Conservation (phyloP, 2,329 filamentous ascomycete species). For the Chalaropsis thielavioides region DNA sequence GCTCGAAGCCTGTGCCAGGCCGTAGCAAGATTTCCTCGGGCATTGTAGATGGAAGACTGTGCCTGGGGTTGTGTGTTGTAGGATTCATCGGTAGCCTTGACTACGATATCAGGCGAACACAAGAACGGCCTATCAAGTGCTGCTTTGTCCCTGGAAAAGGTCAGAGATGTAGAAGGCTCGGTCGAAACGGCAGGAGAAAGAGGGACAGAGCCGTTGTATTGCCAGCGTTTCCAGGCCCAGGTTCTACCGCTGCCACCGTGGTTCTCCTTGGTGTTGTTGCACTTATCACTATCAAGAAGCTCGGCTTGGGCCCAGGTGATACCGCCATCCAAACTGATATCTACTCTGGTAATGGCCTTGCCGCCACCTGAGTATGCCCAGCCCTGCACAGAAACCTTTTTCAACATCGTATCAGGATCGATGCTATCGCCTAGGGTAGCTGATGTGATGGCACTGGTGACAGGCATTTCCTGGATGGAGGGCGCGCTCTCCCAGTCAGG, state of each 20-base stretch:
- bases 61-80: slow-evolving; percentile 54
- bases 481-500: slow-evolving; percentile 49
- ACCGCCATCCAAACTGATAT: slow-evolving; percentile 50
- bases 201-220: slow-evolving; percentile 33
- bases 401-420: slow-evolving; percentile 17
- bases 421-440: slow-evolving; percentile 21
- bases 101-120: slow-evolving; percentile 38
- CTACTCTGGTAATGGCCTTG: slow-evolving; percentile 50
- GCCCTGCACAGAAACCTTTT: slow-evolving; percentile 35
- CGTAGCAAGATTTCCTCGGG: slow-evolving; percentile 50
- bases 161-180: slow-evolving; percentile 10
- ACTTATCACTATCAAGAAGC: slow-evolving; percentile 36
- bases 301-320: slow-evolving; percentile 49
- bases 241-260: slow-evolving; percentile 26
- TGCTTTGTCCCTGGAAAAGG: neutral
- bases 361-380: slow-evolving; percentile 58
- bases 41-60: slow-evolving; percentile 46
- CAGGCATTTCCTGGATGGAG: slow-evolving; percentile 53
- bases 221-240: slow-evolving; percentile 54
- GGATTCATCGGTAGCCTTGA: slow-evolving; percentile 51
- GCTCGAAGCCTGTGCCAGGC: slow-evolving; percentile 47
- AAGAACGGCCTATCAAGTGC: slow-evolving; percentile 20
- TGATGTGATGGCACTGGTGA: slow-evolving; percentile 50
- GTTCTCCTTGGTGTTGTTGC: slow-evolving; percentile 24
- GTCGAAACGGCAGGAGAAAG: neutral